These are phyloP conservation scores for Cystobasidium sp. DNA, from an alignment of 1,284 basidiomycete genomes.

Conservation along the genomic window DNA sequence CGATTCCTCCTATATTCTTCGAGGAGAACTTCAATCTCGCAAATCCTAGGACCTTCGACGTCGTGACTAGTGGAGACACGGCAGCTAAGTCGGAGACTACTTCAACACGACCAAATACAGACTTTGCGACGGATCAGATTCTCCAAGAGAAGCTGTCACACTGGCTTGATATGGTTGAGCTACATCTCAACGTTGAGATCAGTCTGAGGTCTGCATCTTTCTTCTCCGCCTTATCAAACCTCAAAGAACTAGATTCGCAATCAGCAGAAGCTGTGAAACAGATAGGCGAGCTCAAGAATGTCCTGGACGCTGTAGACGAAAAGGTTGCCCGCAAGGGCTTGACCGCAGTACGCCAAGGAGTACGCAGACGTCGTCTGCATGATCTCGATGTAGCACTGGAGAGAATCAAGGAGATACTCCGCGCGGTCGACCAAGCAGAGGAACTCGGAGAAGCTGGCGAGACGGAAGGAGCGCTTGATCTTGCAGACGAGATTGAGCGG, in stretches of 20 bases:
- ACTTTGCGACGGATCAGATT: conserved; percentile 62
- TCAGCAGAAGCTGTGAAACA: conserved; percentile 79
- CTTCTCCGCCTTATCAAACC: conserved; percentile 92
- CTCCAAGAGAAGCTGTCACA: conserved; percentile 90
- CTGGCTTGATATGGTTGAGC: conserved; percentile 91
- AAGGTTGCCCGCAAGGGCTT: conserved; percentile 77
- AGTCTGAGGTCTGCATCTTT: conserved; percentile 87
- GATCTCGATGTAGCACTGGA: conserved; percentile 64
- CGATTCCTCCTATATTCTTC: conserved; percentile 83
- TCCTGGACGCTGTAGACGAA: conserved; percentile 77
- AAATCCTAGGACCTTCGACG: conserved; percentile 78
- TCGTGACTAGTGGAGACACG: conserved; percentile 65
- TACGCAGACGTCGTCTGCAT: conserved; percentile 67
- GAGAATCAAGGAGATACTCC: conserved; percentile 66
- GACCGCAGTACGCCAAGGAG: conserved; percentile 70
- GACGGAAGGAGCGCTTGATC: conserved; percentile 78
- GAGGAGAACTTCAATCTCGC: conserved; percentile 78
- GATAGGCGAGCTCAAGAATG: conserved; percentile 71
- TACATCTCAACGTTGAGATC: conserved; percentile 92
- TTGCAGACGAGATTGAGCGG: conserved; percentile 73
- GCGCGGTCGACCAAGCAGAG: conserved; percentile 73
- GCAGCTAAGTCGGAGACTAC: conserved; percentile 50
- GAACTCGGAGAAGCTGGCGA: conserved; percentile 77
- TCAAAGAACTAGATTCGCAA: conserved; percentile 88
- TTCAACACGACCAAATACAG: conserved; percentile 56